Evolutionary conservation across 306 rosid species (phyloP), one percentile per base, ranked within the genome.

Genomic region (Castanopsis chinensis): DNA sequence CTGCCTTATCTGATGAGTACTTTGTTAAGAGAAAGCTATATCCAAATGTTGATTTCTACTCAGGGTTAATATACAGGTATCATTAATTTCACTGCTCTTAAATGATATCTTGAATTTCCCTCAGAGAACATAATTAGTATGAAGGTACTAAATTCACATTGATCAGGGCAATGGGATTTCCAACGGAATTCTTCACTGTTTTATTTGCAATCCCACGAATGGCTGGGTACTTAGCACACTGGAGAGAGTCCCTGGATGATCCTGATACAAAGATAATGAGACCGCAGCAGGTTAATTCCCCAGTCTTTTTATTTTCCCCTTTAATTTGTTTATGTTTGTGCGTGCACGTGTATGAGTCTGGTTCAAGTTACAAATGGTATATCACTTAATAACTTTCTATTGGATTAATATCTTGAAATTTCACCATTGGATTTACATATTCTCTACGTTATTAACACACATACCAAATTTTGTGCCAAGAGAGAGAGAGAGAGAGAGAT

Each of bases 101-200:
- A 53, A 28, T 27, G 25, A 25, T 64, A 64, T 78, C 28, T 10
- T 67, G 45, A 13, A 23, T 20, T 33, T 52, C 17, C 27, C 45
- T 19, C n/a, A 1, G 2, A 37, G 56, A 65, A 21, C 55, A 65
- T n/a, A 33, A 60, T 45, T 20, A 11, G 28, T 35, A 17, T 6
- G 61, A 12, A 80, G 51, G 52, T 59, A 72, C 25, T 54, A 21
- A 72, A 13, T 64, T 75, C 41, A 19, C 63, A 14, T 7, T 51
- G n/a, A 83, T 81, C 90, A 92, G 97, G 92, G 98, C 98, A 53
- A 92, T 90, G 94, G 98, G 97, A 74, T 94, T 94, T 85, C 97
- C 95, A 19, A 88, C 94, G 0, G 97, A 94, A 69, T 94, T 81
- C 89, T 92, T 94, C 90, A 87, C 97, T 1, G 89, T 92, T 77